Evolutionary conservation across 495 filamentous ascomycete species (phyloP).

Genomic region (Xylaria nigripes): DNA sequence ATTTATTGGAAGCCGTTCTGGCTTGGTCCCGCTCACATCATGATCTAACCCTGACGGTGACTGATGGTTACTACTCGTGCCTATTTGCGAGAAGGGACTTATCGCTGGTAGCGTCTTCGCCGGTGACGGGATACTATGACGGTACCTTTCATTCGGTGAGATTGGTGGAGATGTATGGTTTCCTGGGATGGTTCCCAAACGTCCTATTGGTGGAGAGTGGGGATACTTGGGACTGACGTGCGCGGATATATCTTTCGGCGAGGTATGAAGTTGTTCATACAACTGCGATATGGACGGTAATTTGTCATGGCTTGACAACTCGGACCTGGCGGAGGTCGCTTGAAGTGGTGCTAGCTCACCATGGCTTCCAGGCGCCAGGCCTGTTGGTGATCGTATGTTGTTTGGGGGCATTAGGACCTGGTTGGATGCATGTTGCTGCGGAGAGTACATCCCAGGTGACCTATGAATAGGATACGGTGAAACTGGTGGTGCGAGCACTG

Average conservation of each 20-base stretch:
- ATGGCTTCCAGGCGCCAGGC: slow-evolving; percentile 21
- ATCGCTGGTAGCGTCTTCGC: slow-evolving; percentile 17
- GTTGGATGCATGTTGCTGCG: slow-evolving; percentile 15
- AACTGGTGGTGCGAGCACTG: slow-evolving; percentile 23
- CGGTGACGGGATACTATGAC: slow-evolving; percentile 26
- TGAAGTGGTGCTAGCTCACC: slow-evolving; percentile 45
- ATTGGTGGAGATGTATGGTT: slow-evolving; percentile 33
- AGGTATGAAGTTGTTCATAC: slow-evolving; percentile 27
- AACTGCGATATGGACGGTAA: slow-evolving; percentile 41
- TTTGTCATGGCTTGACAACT: slow-evolving; percentile 30
- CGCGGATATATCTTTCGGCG: slow-evolving; percentile 20
- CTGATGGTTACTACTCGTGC: slow-evolving; percentile 14
- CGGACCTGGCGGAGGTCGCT: slow-evolving; percentile 37
- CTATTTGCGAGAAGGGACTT: slow-evolving; percentile 22
- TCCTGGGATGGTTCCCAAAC: slow-evolving; percentile 19
- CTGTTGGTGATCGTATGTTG: slow-evolving; percentile 26
- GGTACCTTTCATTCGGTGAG: slow-evolving; percentile 32
- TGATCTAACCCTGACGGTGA: slow-evolving; percentile 18
- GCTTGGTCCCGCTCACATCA: slow-evolving; percentile 22
- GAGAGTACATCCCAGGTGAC: slow-evolving; percentile 21
- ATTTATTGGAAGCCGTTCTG: slow-evolving; percentile 26
- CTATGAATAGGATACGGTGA: slow-evolving; percentile 20
- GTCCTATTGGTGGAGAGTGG: slow-evolving; percentile 26
- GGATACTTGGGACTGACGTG: slow-evolving; percentile 21
- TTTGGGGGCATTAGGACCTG: slow-evolving; percentile 26